A percentile compares a stretch with the other conserved stretches of the same genome.
Conservation (phyloP, 2,329 filamentous ascomycete species). For the Hypoxylon sp. region DNA sequence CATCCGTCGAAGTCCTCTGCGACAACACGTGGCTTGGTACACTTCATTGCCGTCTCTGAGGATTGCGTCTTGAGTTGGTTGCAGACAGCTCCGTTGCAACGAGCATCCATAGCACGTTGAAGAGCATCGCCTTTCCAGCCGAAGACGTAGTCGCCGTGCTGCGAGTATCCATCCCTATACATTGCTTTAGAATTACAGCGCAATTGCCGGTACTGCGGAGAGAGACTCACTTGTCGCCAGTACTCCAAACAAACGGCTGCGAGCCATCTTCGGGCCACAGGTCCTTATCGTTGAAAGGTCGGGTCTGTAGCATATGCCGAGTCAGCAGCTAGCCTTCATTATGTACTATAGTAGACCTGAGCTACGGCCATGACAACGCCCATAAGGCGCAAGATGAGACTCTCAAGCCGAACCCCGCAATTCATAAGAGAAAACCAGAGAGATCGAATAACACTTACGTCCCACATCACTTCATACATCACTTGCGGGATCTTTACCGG, state of each 20-base stretch:
- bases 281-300: conserved; percentile 48
- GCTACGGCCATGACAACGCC: not conserved
- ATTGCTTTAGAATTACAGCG: not conserved
- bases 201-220: too few relatives aligned
- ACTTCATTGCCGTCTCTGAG: conserved; percentile 40
- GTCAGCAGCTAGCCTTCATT: conserved; percentile 22
- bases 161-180: conserved; percentile 46
- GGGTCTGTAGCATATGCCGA: conserved; percentile 36
- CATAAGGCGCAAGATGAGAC: not conserved
- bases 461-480: conserved; percentile 73
- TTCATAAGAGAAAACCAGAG: not conserved
- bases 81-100: conserved; percentile 54
- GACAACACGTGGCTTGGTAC: conserved; percentile 33
- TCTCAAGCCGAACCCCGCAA: not conserved
- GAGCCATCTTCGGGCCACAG: conserved; percentile 53
- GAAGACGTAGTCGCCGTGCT: conserved; percentile 60
- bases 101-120: conserved; percentile 59
- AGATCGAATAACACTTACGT: conserved; percentile 49
- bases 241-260: conserved; percentile 54
- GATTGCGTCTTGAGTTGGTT: conserved; percentile 48
- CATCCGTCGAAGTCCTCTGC: conserved; percentile 52
- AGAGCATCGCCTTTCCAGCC: conserved; percentile 60
- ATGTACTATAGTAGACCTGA: not conserved
- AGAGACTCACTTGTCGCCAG: conserved; percentile 46
- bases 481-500: conserved; percentile 70